Percentiles rank a stretch among this genome's conserved stretches.
Conservation (phyloP, 225 moss, liverwort and hornwort species). For the Neckera pumila region DNA sequence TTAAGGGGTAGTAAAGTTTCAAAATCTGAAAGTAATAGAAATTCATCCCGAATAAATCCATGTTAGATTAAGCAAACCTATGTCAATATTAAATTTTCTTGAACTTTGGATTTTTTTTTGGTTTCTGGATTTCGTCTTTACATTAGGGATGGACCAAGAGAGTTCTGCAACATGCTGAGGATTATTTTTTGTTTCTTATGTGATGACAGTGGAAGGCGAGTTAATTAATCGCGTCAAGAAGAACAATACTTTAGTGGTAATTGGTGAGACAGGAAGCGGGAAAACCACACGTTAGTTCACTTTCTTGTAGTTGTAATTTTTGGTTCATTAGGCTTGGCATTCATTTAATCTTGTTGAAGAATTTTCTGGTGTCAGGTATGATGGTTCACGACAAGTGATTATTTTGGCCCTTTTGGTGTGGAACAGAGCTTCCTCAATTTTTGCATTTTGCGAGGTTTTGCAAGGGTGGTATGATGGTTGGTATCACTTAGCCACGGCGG, state of each 20-base stretch:
- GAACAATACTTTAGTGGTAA: conserved; percentile 74
- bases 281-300: conserved; percentile 87
- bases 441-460: conserved; percentile 77
- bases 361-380: neutral
- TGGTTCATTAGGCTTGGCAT: neutral
- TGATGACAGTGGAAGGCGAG: conserved; percentile 58
- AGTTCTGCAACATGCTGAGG: neutral
- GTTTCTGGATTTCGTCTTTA: neutral
- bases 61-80: neutral
- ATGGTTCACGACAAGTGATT: neutral
- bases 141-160: neutral
- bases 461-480: conserved; percentile 59
- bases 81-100: neutral
- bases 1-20: neutral
- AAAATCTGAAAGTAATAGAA: too few relatives aligned
- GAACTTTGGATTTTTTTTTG: too few relatives aligned
- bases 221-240: conserved; percentile 64
- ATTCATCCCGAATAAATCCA: neutral
- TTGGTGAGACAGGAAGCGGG: conserved; percentile 96
- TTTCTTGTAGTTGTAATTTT: neutral
- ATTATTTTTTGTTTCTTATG: neutral
- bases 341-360: neutral
- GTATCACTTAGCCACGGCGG: conserved; percentile 88
- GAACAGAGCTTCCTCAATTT: conserved; percentile 66
- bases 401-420: neutral